A percentile compares a stretch with the other conserved stretches of the same genome.
Conservation (phyloP, 2,329 filamentous ascomycete species). For the Pseudogymnoascus destructans region DNA sequence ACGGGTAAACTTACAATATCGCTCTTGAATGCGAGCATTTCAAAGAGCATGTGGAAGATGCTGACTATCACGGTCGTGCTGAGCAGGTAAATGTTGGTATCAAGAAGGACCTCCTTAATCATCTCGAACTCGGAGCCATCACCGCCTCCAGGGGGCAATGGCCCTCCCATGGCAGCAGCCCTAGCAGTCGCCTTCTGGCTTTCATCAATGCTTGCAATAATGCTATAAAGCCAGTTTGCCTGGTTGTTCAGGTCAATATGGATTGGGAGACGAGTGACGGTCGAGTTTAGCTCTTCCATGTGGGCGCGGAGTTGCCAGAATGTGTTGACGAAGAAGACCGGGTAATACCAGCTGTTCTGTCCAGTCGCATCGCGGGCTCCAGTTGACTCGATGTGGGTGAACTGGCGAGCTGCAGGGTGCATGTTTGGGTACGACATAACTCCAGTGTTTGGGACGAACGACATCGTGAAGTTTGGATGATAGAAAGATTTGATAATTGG, state of each 20-base stretch:
- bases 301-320: constrained; percentile 93
- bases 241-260: constrained; percentile 75
- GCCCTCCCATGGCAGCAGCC: constrained; percentile 49
- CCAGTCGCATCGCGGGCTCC: constrained; percentile 73
- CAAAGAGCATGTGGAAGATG: constrained; percentile 85
- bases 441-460: constrained; percentile 71
- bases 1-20: constrained; percentile 54
- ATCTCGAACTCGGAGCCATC: constrained; percentile 93
- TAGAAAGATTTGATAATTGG: constrained; percentile 78
- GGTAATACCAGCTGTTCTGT: constrained; percentile 87
- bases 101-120: constrained; percentile 88
- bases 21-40: constrained; percentile 91
- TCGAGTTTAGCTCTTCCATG: constrained; percentile 86
- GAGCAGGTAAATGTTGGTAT: constrained; percentile 87
- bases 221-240: constrained; percentile 77
- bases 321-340: constrained; percentile 81
- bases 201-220: constrained; percentile 74
- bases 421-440: constrained; percentile 52
- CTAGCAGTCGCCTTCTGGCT: constrained; percentile 73
- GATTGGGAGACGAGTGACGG: constrained; percentile 67
- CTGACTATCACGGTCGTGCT: constrained; percentile 73
- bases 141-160: constrained; percentile 56
- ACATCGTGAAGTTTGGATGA: constrained; percentile 85
- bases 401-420: constrained; percentile 63
- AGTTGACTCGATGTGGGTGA: constrained; percentile 64